Evolutionary conservation across 2,329 filamentous ascomycete genomes (phyloP).

Genomic region (Colletotrichum sansevieriae): DNA sequence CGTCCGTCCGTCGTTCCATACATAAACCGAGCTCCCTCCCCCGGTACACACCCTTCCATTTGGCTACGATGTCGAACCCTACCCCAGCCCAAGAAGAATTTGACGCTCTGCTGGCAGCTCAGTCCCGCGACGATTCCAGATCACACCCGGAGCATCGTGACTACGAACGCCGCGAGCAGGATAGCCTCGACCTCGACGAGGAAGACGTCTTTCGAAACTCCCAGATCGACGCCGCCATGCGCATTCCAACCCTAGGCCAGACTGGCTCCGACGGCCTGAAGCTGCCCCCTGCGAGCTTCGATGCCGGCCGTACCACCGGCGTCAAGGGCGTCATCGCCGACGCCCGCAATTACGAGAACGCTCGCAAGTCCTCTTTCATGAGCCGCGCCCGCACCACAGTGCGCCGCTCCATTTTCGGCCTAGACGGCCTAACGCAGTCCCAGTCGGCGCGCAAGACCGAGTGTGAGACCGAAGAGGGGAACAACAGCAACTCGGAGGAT

Average conservation of each 20-base stretch:
- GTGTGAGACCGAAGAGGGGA: slow-evolving; percentile 58
- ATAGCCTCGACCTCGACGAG: slow-evolving; percentile 62
- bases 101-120: slow-evolving; percentile 71
- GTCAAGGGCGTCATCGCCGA: slow-evolving; percentile 91
- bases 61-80: slow-evolving; percentile 63
- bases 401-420: slow-evolving; percentile 68
- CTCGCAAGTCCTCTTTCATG: slow-evolving; percentile 68
- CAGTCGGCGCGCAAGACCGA: slow-evolving; percentile 58
- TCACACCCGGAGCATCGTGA: slow-evolving; percentile 72
- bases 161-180: slow-evolving; percentile 53
- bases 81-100: slow-evolving; percentile 77
- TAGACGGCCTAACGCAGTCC: slow-evolving; percentile 48
- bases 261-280: slow-evolving; percentile 65
- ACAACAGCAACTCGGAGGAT: slow-evolving; percentile 69
- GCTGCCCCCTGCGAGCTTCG: slow-evolving; percentile 73
- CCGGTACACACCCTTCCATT: slow-evolving; percentile 38
- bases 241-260: slow-evolving; percentile 67
- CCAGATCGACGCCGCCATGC: slow-evolving; percentile 74
- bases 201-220: slow-evolving; percentile 66
- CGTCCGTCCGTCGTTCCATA: slow-evolving; percentile 44
- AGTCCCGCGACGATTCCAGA: slow-evolving; percentile 57
- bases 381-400: slow-evolving; percentile 63
- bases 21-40: slow-evolving; percentile 52
- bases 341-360: slow-evolving; percentile 80
- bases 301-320: slow-evolving; percentile 79